Base-by-base conservation (phyloP, 2,329 filamentous ascomycete genomes). In the Verticillium longisporum region DNA sequence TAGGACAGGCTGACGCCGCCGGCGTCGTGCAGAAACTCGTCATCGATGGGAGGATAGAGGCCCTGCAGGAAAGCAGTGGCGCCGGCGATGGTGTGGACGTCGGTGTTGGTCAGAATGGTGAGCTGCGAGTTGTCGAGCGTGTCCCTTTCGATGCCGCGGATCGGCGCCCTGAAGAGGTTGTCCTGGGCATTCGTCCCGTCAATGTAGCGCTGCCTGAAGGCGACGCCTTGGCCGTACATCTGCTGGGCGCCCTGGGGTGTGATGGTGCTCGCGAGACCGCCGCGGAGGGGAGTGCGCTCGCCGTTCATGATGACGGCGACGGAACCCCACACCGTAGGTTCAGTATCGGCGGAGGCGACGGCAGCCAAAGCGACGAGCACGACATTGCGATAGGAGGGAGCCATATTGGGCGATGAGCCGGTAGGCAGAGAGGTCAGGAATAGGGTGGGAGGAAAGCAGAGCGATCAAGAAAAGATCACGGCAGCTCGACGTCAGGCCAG, bases 21-120 rank as follows among this genome's bases (percentile, higher is more conserved):
- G 14, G 77, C 77, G 1, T 77, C 71, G 4, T 72, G 69, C 6
- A 73, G 68, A 36, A 75, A 77, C 0, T 68, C 65, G 10, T 68
- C 63, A 4, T 79, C 79, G 0, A 83, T 81, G 0, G 91, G 90
- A 2, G 92, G 92, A 70, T 96, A 97, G 4, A 97, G 79, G 4
- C 89, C 92, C 71, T 97, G 92, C 67, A 95, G 76, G 73, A 96
- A 96, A 0, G 88, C 91, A 58, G 84, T 78, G 37, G 90, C 91
- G 2, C 90, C 87, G 63, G 83, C 87, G 58, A 86, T 83, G 36
- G 93, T 69, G 68, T 75, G 80, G 32, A 73, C 70, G 58, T 81
- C 76, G 4, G 73, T 69, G 38, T 70, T 76, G 21, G 78, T 75
- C 36, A 75, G 64, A 37, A 83, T 66, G 36, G 71, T 68, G 18